These are phyloP conservation scores for Tricholoma saponaceum DNA, from an alignment of 768 basidiomycete species.

Conservation along the genomic window DNA sequence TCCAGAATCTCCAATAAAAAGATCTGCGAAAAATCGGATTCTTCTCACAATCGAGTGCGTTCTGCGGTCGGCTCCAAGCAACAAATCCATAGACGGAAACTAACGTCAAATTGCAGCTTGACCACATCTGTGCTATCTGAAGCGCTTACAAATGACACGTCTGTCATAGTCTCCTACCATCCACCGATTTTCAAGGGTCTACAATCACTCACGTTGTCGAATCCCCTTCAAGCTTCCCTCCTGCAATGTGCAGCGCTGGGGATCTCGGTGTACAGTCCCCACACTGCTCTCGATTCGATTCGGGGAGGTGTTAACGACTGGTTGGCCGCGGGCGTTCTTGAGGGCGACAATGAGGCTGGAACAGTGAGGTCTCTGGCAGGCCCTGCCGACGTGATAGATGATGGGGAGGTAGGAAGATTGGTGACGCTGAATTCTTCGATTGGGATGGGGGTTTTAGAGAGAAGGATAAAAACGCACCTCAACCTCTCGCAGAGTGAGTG, in stretches of 20 bases:
- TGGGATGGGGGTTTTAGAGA: conserved; percentile 54
- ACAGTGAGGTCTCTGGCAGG: conserved; percentile 32
- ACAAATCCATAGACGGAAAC: conserved; percentile 1
- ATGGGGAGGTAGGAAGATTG: conserved; percentile 66
- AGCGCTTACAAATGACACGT: conserved; percentile 55
- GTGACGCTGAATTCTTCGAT: conserved; percentile 59
- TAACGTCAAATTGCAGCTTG: conserved; percentile 41
- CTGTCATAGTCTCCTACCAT: conserved; percentile 79
- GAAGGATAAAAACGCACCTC: conserved; percentile 68
- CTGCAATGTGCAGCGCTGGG: conserved; percentile 78
- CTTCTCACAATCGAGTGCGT: conserved; percentile 71
- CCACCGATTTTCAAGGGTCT: conserved; percentile 79
- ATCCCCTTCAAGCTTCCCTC: conserved; percentile 76
- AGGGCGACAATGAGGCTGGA: conserved; percentile 28
- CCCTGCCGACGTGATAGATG: conserved; percentile 31
- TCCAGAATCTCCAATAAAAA: conserved; percentile 53
- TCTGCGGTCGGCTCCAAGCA: neutral
- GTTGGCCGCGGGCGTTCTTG: conserved; percentile 58
- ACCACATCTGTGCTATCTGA: conserved; percentile 69
- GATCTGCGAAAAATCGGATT: conserved; percentile 42
- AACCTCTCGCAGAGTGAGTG: conserved; percentile 53
- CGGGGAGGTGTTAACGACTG: conserved; percentile 89
- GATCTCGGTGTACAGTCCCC: conserved; percentile 83
- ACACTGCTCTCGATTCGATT: conserved; percentile 84
- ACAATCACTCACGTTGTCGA: conserved; percentile 69